Conservation (phyloP, 768 basidiomycete species). For the Phanerochaete carnosa region DNA sequence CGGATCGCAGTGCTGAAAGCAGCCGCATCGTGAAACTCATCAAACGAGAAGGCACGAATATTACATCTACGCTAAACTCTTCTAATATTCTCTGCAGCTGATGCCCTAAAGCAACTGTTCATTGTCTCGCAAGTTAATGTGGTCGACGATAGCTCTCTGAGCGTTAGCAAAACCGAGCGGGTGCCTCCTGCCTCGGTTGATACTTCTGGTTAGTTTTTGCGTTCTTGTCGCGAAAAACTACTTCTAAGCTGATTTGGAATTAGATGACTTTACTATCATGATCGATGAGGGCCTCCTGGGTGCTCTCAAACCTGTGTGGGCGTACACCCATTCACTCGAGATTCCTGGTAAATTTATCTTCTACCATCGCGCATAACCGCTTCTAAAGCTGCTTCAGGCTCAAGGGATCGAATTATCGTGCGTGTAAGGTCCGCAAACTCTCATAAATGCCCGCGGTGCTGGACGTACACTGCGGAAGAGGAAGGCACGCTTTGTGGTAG, state of each 20-base stretch:
- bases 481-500: conserved; percentile 60
- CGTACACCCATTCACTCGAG: neutral
- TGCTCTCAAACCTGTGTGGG: neutral
- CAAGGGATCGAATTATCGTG: conserved; percentile 34
- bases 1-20: neutral
- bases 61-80: neutral
- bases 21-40: neutral
- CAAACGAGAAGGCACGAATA: neutral
- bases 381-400: conserved; percentile 11
- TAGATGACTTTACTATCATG: too few relatives aligned
- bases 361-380: neutral
- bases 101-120: neutral
- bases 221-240: neutral
- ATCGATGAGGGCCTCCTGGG: neutral
- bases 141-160: neutral
- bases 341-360: neutral
- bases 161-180: neutral
- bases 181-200: neutral
- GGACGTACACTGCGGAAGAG: conserved; percentile 64
- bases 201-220: neutral
- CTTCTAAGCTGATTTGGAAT: too few relatives aligned
- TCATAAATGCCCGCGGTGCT: conserved; percentile 88
- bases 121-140: conserved; percentile 2
- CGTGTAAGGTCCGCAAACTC: conserved; percentile 56
- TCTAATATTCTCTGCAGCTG: neutral